Evolutionary conservation across 257 asterid genomes (phyloP).

Genomic region (Verbena officinalis): DNA sequence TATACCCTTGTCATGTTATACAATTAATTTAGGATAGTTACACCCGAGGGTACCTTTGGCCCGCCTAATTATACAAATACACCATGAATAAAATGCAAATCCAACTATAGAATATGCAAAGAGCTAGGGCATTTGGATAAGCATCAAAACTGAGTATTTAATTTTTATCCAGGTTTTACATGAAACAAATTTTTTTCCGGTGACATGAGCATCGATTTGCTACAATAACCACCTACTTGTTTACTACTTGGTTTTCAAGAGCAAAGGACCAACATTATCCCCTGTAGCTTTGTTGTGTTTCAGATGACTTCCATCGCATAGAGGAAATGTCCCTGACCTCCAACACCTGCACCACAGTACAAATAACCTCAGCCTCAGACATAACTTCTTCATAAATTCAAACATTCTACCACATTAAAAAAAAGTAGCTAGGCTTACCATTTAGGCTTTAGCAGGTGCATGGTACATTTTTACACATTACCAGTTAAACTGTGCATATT

Average conservation of each 20-base stretch:
- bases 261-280: conserved; percentile 95
- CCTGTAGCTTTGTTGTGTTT: conserved; percentile 93
- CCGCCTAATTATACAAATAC: too few relatives aligned
- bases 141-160: too few relatives aligned
- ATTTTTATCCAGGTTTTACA: too few relatives aligned
- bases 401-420: neutral
- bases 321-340: conserved; percentile 90
- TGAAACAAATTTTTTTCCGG: neutral
- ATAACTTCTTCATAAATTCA: neutral
- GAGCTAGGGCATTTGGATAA: too few relatives aligned
- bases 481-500: neutral
- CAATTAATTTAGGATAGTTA: too few relatives aligned
- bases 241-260: conserved; percentile 67
- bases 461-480: neutral
- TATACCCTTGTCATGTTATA: too few relatives aligned
- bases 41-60: too few relatives aligned
- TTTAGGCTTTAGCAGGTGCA: too few relatives aligned
- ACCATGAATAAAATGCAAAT: too few relatives aligned
- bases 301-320: conserved; percentile 88
- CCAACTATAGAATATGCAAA: too few relatives aligned
- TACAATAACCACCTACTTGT: neutral
- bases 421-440: too few relatives aligned
- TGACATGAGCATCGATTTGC: neutral
- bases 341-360: conserved; percentile 70
- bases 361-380: neutral